These are phyloP conservation scores for Podochytrium sp. DNA, from an alignment of 192 early-diverging fungal genomes.

Conservation along the genomic window DNA sequence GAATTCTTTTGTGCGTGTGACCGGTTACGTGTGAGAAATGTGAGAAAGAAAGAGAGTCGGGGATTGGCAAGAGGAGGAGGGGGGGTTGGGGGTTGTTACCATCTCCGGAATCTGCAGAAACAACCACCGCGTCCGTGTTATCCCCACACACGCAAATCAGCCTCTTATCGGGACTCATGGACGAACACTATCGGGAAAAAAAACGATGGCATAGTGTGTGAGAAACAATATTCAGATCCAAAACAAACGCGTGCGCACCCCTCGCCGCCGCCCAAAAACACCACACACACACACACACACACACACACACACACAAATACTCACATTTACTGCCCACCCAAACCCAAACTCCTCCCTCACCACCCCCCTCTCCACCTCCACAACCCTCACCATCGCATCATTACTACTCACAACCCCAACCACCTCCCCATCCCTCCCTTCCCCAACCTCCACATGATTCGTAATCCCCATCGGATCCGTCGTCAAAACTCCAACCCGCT, in stretches of 20 bases:
- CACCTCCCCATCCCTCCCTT: conserved; percentile 48
- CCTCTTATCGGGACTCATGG: conserved; percentile 55
- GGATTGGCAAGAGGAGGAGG: no score
- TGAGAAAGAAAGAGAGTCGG: no score
- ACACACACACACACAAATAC: not conserved
- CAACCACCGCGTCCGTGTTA: conserved; percentile 47
- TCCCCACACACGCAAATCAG: conserved; percentile 64
- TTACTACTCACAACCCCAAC: conserved; percentile 62
- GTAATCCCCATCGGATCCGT: conserved; percentile 58
- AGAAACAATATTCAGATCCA: no score
- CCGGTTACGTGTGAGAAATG: no score
- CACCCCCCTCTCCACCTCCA: conserved; percentile 49
- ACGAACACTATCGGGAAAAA: conserved; percentile 54
- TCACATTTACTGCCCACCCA: conserved; percentile 64
- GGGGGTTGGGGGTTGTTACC: conserved; percentile 29
- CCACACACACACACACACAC: not conserved
- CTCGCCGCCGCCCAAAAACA: no score
- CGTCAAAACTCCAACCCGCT: conserved; percentile 40
- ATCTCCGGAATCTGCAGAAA: conserved; percentile 53
- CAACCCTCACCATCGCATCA: conserved; percentile 49
- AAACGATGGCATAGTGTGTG: no score
- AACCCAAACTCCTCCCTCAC: conserved; percentile 45
- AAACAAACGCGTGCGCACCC: no score
- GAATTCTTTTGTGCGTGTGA: no score
- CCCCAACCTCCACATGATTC: conserved; percentile 63